Conservation (phyloP, 192 early-diverging fungal genomes). For the Cladochytrium replicatum region DNA sequence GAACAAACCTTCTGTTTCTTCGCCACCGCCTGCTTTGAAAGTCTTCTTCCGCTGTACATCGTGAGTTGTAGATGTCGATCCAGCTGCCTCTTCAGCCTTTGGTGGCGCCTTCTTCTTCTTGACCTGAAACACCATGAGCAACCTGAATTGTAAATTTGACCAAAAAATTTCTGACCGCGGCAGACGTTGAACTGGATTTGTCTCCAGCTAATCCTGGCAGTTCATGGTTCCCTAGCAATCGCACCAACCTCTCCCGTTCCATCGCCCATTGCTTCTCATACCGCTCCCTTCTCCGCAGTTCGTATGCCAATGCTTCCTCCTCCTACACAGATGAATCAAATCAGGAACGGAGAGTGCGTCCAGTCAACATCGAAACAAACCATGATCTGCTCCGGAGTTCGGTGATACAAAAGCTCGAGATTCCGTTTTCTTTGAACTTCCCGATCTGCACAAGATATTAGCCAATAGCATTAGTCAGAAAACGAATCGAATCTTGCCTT, state of each 20-base stretch:
- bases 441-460: too few species aligned
- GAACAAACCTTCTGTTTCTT: conserved; percentile 19
- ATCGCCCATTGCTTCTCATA: conserved; percentile 64
- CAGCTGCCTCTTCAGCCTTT: not conserved
- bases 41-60: not conserved
- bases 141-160: too few species aligned
- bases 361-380: not conserved
- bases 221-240: conserved; percentile 40
- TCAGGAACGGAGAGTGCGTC: too few species aligned
- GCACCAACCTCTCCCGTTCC: conserved; percentile 71
- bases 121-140: too few species aligned
- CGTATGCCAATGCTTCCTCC: conserved; percentile 70
- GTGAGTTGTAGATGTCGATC: not conserved
- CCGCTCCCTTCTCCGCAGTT: conserved; percentile 69
- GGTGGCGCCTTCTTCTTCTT: conserved; percentile 7
- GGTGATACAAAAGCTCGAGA: conserved; percentile 55
- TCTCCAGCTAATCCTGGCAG: not conserved
- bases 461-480: too few species aligned
- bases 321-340: conserved; percentile 39
- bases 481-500: too few species aligned
- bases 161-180: not conserved
- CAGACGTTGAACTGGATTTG: conserved; percentile 1
- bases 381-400: conserved; percentile 69
- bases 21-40: not conserved
- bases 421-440: conserved; percentile 79